Base-by-base conservation (phyloP, 208 protist genomes). In the Tritrichomonas musculus region DNA sequence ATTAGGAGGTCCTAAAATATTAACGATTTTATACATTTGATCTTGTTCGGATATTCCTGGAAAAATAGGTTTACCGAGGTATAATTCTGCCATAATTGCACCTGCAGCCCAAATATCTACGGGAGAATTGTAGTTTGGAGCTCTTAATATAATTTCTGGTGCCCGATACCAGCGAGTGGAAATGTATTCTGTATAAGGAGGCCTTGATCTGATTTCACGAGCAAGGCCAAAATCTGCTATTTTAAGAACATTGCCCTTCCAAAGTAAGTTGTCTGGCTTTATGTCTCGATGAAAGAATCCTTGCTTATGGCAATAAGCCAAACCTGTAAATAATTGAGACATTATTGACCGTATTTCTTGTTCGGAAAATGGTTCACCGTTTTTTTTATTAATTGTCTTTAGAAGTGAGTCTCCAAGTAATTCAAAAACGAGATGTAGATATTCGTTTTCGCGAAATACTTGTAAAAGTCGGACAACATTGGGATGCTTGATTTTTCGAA, bases 1-100 rank as follows among this genome's bases (percentile, higher is more conserved):
- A 14, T 95, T 94, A n/a, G 96, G 96, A 3, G 96, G 92, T 44
- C 98, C 98, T 22, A 98, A 96, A 27, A 99, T 97, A 8, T 96
- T 97, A 94, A 97, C 98, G 82, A 99, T 99, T 95, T 98, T 98
- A 95, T 98, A 99, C n/a, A 99, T 94, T 95, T 98, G 96, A 95
- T 99, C 98, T 72, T 96, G 96, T 94, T 98, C 97, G 95, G 96
- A 44, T 9, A 47, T 53, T 0, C 93, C 84, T 30, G 98, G 98
- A 94, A 99, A 99, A 30, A 99, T 95, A 0, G 98, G 97, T 9
- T 97, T 95, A 93, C 97, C 96, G n/a, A 94, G 95, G 93, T 95
- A 97, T 20, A 97, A 93, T 93, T 97, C 97, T 0, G 96, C 96
- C 95, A 97, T 97, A 94, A 97, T 97, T 92, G 92, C 77, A 1